Conservation (phyloP, 2,329 filamentous ascomycete genomes). For the Epichloe brachyelytri region DNA sequence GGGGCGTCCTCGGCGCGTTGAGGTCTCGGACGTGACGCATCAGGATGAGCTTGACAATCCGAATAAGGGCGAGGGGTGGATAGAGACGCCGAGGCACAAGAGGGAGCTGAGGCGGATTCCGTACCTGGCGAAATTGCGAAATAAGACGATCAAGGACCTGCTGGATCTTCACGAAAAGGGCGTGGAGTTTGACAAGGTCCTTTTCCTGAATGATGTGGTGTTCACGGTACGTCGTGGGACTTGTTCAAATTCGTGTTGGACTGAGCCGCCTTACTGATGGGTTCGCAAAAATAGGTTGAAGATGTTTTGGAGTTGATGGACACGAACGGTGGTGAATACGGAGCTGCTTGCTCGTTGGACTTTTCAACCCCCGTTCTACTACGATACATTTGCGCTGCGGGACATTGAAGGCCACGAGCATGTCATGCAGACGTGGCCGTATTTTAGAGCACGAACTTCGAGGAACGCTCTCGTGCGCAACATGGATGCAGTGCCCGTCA, state of each 20-base stretch:
- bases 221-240: constrained; percentile 32
- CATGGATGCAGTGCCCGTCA: constrained; percentile 30
- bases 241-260: no score
- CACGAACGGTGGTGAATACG: constrained; percentile 45
- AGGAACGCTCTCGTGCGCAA: constrained; percentile 39
- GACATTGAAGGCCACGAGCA: constrained; percentile 38
- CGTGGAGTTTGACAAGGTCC: constrained; percentile 40
- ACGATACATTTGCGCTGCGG: constrained; percentile 50
- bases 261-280: neutral
- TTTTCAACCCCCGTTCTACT: constrained; percentile 42
- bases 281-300: constrained; percentile 26
- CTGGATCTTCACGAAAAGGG: constrained; percentile 35
- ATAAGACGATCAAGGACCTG: constrained; percentile 48
- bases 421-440: constrained; percentile 44
- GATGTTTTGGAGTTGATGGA: constrained; percentile 43
- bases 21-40: constrained; percentile 46
- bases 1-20: constrained; percentile 42
- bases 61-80: constrained; percentile 44
- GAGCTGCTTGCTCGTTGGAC: constrained; percentile 49
- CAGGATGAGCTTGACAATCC: constrained; percentile 36
- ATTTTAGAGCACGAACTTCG: constrained; percentile 38
- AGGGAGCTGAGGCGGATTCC: constrained; percentile 53
- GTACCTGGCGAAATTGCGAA: constrained; percentile 52
- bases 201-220: constrained; percentile 52
- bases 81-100: constrained; percentile 40